Evolutionary conservation across 1,284 basidiomycete species (phyloP).

Genomic region (Schizophyllum commune): DNA sequence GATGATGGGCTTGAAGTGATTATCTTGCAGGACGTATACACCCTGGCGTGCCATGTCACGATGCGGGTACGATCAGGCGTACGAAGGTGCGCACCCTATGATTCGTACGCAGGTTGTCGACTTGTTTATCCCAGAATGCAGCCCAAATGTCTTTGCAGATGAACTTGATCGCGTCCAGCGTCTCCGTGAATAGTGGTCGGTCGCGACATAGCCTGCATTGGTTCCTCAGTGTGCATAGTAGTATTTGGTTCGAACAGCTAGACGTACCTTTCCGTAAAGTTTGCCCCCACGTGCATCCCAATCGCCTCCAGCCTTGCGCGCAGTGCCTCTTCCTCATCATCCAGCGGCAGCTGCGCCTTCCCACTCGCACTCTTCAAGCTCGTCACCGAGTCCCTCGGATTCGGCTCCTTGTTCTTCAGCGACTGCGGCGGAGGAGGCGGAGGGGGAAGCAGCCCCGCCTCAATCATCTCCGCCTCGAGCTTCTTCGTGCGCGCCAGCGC

Average conservation of each 20-base stretch:
- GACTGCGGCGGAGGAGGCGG: slow-evolving; percentile 31
- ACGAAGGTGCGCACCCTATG: slow-evolving; percentile 55
- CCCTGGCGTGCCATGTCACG: slow-evolving; percentile 43
- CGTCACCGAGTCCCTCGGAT: slow-evolving; percentile 40
- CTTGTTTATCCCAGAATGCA: slow-evolving; percentile 86
- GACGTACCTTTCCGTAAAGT: slow-evolving; percentile 85
- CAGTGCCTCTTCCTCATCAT: slow-evolving; percentile 72
- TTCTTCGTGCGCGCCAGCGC: slow-evolving; percentile 58
- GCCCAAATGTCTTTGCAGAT: slow-evolving; percentile 95
- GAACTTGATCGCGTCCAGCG: slow-evolving; percentile 90
- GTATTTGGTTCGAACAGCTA: too few relatives aligned
- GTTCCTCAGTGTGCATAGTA: too few relatives aligned
- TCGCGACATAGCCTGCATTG: slow-evolving; percentile 70
- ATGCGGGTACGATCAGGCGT: neutral
- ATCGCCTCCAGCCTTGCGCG: slow-evolving; percentile 71
- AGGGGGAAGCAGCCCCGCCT: slow-evolving; percentile 57
- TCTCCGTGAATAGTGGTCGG: slow-evolving; percentile 68
- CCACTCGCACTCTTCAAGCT: slow-evolving; percentile 35
- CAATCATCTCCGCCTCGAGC: slow-evolving; percentile 67
- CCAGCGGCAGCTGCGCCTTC: slow-evolving; percentile 24
- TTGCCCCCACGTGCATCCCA: slow-evolving; percentile 81
- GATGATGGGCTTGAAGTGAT: slow-evolving; percentile 78
- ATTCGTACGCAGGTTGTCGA: slow-evolving; percentile 92
- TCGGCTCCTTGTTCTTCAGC: slow-evolving; percentile 29
- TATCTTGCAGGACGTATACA: slow-evolving; percentile 90